Base-by-base conservation (phyloP, 768 basidiomycete species). In the Lentinula guzmanii region DNA sequence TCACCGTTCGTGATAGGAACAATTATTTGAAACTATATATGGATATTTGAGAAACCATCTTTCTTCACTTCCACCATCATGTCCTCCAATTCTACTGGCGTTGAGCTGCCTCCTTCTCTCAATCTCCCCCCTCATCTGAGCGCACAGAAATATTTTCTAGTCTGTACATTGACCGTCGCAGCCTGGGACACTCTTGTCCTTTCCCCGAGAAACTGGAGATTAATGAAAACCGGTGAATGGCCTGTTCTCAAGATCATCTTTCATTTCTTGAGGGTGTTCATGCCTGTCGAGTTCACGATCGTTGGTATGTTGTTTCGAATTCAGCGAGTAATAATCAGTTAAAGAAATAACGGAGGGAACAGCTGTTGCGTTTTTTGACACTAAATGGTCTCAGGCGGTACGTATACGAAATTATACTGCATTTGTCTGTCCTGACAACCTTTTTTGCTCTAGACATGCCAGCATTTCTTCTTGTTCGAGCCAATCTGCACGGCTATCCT, bases 181-280 rank as follows among this genome's bases (percentile, higher is more conserved):
- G 91, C 91, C 6, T 93, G 92, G 91, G 91, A 94, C 68, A 86
- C 91, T 39, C 85, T 94, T 67, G 91, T 94, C 39, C 82, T 94
- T 53, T 87, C 86, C 8, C 91, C 91, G 0, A 77, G 91, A 59
- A 86, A 87, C 52, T 93, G 86, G 83, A 82, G 86, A 33, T 84
- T 94, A 61, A 70, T 85, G 63, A 83, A 81, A 65, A 75, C 80
- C 10, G 76, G 80, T 28, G 82, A 77, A 64, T 93, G 92, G 92
- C 91, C 91, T 1, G 71, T 81, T 1, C 83, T 94, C 70, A 93
- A 94, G 72, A 71, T 85, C 42, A 75, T 92, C 60, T 91, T 86
- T 75, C 82, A 88, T 71, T 85, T 93, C 70, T 71, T 94, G 54
- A 77, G 90, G 33, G 15, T 87, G 50, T 87, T 89, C 73, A 91